phyloP scores from a whole-genome alignment of 305 asterid genomes.

The Ajuga reptans region DNA sequence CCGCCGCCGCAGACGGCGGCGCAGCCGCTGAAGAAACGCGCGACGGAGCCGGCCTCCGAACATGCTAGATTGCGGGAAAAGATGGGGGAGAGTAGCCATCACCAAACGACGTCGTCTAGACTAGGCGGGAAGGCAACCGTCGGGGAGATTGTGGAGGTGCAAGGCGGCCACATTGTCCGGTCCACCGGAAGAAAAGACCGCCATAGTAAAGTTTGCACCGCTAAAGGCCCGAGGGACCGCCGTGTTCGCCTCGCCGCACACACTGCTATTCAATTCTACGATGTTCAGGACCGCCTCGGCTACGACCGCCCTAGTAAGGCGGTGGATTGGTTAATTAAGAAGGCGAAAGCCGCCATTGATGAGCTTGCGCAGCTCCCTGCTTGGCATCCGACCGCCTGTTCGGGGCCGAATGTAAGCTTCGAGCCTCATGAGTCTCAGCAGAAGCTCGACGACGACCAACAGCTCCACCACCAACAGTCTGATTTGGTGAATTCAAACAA shows the following conservation, averaged over 20 bases:
- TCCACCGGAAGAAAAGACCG: constrained; percentile 82
- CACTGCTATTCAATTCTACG: constrained; percentile 91
- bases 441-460: constrained; percentile 18
- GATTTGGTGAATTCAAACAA: constrained; percentile 10
- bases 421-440: constrained; percentile 21
- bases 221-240: constrained; percentile 89
- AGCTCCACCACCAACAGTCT: neutral
- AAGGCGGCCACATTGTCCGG: constrained; percentile 85
- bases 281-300: constrained; percentile 89
- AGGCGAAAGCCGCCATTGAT: constrained; percentile 77
- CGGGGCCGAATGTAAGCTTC: constrained; percentile 20
- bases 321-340: constrained; percentile 86
- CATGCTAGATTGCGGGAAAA: constrained; percentile 49
- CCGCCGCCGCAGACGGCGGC: constrained; percentile 19
- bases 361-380: constrained; percentile 73
- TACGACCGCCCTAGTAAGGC: constrained; percentile 96
- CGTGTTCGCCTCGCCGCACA: constrained; percentile 95
- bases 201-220: constrained; percentile 88
- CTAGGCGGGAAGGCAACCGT: constrained; percentile 31
- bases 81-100: constrained; percentile 37
- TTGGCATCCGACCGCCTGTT: constrained; percentile 62
- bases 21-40: constrained; percentile 39
- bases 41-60: constrained; percentile 33
- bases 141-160: constrained; percentile 83
- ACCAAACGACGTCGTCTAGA: constrained; percentile 29